Percentiles rank a stretch among this genome's conserved stretches.
phyloP scores from a whole-genome alignment of 108 stramenopile genomes.

The Epipyxis sp. region DNA sequence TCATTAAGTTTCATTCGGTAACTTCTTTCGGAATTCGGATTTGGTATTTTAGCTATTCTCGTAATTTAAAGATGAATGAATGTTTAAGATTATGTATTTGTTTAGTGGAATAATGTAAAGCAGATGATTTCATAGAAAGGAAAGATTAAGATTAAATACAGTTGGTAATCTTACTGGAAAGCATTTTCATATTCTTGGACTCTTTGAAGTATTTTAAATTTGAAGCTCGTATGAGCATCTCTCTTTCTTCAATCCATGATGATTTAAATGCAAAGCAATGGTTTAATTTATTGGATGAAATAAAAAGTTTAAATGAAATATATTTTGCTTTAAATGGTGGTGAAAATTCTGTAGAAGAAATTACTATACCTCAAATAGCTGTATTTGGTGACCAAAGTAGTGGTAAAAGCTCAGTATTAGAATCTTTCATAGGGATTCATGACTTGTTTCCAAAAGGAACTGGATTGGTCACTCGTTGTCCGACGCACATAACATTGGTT shows the following conservation, averaged over 20 bases:
- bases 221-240: too few relatives aligned
- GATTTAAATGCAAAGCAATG: too few relatives aligned
- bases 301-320: too few relatives aligned
- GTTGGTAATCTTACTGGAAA: background rate
- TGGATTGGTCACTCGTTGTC: slow-evolving; percentile 6
- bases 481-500: background rate
- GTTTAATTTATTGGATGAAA: too few relatives aligned
- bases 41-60: too few relatives aligned
- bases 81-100: too few relatives aligned
- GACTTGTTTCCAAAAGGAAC: slow-evolving; percentile 3
- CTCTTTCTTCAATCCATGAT: too few relatives aligned
- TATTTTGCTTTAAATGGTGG: too few relatives aligned
- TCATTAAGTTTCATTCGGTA: too few relatives aligned
- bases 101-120: too few relatives aligned
- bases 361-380: slow-evolving; percentile 23
- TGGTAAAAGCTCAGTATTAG: slow-evolving; percentile 2
- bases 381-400: slow-evolving; percentile 21
- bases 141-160: background rate
- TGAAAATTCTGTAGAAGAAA: background rate
- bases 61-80: too few relatives aligned
- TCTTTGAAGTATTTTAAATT: background rate
- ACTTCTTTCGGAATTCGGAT: too few relatives aligned
- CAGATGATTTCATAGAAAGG: background rate
- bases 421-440: slow-evolving; percentile 5
- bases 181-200: background rate